phyloP scores from a whole-genome alignment of 2,329 filamentous ascomycete genomes.

The Shiraia sp. region DNA sequence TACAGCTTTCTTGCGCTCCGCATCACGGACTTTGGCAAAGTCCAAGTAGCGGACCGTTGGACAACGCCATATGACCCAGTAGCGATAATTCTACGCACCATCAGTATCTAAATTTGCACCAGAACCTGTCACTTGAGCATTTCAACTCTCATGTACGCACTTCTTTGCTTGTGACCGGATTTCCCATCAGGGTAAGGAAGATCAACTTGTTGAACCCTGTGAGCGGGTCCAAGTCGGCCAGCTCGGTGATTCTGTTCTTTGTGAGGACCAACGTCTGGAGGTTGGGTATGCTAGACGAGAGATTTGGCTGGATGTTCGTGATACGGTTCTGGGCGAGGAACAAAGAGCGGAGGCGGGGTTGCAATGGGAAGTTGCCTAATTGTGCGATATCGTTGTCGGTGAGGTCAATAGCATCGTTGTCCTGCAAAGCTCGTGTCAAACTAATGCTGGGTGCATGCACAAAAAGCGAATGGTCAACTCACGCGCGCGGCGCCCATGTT shows the following conservation, averaged over 20 bases:
- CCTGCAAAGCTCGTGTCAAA: constrained; percentile 54
- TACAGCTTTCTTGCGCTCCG: constrained; percentile 73
- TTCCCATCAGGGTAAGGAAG: constrained; percentile 80
- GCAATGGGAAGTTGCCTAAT: constrained; percentile 90
- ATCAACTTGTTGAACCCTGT: constrained; percentile 69
- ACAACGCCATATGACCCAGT: constrained; percentile 87
- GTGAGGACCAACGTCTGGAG: constrained; percentile 81
- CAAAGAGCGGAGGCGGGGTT: constrained; percentile 82
- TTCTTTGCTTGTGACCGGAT: constrained; percentile 91
- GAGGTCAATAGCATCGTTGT: constrained; percentile 95
- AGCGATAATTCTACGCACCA: constrained; percentile 75
- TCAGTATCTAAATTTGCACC: constrained; percentile 8
- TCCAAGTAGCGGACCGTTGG: constrained; percentile 88
- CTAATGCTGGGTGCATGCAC: background rate
- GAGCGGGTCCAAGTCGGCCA: constrained; percentile 86
- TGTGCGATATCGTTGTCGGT: constrained; percentile 96
- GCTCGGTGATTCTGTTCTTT: constrained; percentile 78
- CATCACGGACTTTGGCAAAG: constrained; percentile 86
- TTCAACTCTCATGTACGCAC: constrained; percentile 51
- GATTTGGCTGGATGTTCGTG: constrained; percentile 73
- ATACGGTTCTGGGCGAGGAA: constrained; percentile 90
- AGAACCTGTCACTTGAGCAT: background rate
- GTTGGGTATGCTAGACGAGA: constrained; percentile 78
- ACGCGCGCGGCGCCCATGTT: constrained; percentile 95
- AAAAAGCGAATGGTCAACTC: constrained; percentile 45